These are phyloP conservation scores for Monosporascus sp. DNA, from an alignment of 2,329 filamentous ascomycete genomes.

Conservation along the genomic window DNA sequence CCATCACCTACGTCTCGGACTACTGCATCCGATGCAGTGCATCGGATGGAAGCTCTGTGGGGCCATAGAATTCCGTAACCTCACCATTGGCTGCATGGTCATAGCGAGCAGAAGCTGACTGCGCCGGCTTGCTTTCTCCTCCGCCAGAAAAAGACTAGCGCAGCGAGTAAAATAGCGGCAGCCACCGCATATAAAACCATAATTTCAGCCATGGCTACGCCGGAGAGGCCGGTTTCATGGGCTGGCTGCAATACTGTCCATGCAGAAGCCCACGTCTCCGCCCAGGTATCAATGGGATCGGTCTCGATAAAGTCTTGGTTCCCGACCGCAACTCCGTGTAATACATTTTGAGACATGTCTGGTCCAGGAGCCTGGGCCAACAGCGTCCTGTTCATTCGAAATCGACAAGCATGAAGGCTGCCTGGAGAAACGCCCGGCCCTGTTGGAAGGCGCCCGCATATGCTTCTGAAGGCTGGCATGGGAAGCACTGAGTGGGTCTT, in stretches of 20 bases:
- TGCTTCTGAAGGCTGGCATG: neutral
- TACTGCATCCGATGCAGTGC: no score
- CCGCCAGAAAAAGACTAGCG: no score
- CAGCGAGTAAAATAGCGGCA: no score
- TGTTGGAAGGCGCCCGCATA: neutral
- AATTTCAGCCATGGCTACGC: no score
- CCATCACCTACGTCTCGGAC: no score
- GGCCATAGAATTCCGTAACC: no score
- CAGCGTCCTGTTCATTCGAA: neutral
- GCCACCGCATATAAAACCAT: no score
- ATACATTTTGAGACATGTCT: neutral
- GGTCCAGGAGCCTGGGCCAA: neutral
- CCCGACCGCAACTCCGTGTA: neutral
- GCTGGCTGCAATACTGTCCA: neutral
- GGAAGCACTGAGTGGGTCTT: neutral
- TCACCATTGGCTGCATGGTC: no score
- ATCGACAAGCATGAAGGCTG: neutral
- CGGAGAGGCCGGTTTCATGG: neutral
- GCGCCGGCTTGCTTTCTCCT: no score
- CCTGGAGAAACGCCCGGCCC: neutral
- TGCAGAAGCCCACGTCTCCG: neutral
- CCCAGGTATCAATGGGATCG: neutral
- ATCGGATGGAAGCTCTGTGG: no score
- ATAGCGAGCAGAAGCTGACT: no score
- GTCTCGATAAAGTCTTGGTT: neutral